Conservation (phyloP, 192 early-diverging fungal genomes). For the Paraglomus brasilianum region DNA sequence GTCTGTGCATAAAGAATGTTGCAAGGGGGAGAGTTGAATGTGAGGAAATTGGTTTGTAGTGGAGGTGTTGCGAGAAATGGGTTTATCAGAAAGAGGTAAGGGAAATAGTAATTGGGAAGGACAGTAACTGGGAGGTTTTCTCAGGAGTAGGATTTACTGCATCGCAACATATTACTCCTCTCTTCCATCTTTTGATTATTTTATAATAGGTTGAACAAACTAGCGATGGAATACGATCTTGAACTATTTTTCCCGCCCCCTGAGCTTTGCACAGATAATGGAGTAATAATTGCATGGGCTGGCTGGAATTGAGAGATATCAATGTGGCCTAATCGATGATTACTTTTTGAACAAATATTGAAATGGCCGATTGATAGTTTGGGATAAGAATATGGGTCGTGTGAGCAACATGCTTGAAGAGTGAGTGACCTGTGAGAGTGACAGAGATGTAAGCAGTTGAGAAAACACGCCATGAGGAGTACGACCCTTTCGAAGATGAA, state of each 20-base stretch:
- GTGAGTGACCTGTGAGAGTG: too few relatives aligned
- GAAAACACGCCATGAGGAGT: too few relatives aligned
- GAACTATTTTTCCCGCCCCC: constrained; percentile 75
- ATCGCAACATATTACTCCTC: neutral
- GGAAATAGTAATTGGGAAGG: too few relatives aligned
- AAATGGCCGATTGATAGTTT: constrained; percentile 69
- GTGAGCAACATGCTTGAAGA: neutral
- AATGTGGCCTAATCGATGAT: constrained; percentile 61
- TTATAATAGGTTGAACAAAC: constrained; percentile 31
- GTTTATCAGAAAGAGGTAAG: constrained; percentile 44
- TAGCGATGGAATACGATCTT: constrained; percentile 46
- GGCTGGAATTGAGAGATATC: too few relatives aligned
- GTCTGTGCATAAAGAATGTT: too few relatives aligned
- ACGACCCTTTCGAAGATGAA: too few relatives aligned
- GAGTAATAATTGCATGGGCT: constrained; percentile 83
- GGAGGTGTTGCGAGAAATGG: constrained; percentile 79
- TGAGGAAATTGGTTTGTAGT: constrained; percentile 66
- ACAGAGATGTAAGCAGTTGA: too few relatives aligned
- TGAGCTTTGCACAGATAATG: constrained; percentile 77
- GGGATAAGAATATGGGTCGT: constrained; percentile 28
- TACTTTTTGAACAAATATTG: constrained; percentile 72
- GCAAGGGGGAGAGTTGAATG: too few relatives aligned
- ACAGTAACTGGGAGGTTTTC: too few relatives aligned
- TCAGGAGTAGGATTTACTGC: too few relatives aligned
- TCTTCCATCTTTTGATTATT: neutral